A percentile compares a stretch with the other conserved stretches of the same genome.
These are phyloP conservation scores for Karstenula rhodostoma DNA, from an alignment of 2,329 filamentous ascomycete species.

Conservation along the genomic window DNA sequence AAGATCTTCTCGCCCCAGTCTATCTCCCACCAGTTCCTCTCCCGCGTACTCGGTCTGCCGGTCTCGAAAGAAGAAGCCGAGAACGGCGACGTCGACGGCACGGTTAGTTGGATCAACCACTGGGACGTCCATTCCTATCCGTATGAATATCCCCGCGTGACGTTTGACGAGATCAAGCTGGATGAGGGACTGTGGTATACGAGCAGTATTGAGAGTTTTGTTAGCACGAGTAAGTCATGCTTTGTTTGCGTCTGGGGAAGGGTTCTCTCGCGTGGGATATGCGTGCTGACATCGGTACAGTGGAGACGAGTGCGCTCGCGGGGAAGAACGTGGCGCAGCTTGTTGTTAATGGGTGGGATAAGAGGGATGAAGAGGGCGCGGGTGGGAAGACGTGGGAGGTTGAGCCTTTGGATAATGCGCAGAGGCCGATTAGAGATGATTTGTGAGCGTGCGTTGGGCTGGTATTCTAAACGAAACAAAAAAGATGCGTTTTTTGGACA, in stretches of 20 bases:
- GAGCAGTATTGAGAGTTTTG: constrained; percentile 84
- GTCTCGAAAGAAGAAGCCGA: constrained; percentile 44
- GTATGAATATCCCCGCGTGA: constrained; percentile 80
- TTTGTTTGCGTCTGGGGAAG: neutral
- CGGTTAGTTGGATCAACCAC: constrained; percentile 45
- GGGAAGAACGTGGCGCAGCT: constrained; percentile 81
- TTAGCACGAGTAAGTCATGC: constrained; percentile 71
- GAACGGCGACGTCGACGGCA: constrained; percentile 40
- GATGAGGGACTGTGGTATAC: constrained; percentile 72
- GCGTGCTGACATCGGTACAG: neutral
- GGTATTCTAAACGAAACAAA: no score
- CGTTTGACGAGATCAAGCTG: constrained; percentile 82
- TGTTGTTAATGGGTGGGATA: constrained; percentile 66
- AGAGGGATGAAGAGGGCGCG: constrained; percentile 8
- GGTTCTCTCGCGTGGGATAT: neutral
- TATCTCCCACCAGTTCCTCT: constrained; percentile 58
- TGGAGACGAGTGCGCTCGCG: constrained; percentile 93
- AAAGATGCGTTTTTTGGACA: no score
- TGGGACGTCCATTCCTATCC: constrained; percentile 86
- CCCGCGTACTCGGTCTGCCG: constrained; percentile 54
- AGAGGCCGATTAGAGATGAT: constrained; percentile 48
- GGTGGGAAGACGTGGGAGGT: constrained; percentile 6
- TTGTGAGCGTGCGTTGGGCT: neutral
- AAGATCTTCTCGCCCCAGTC: constrained; percentile 70
- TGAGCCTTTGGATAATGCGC: neutral